Evolutionary conservation across 2,329 filamentous ascomycete species (phyloP).

Genomic region (Apiospora phragmitis): DNA sequence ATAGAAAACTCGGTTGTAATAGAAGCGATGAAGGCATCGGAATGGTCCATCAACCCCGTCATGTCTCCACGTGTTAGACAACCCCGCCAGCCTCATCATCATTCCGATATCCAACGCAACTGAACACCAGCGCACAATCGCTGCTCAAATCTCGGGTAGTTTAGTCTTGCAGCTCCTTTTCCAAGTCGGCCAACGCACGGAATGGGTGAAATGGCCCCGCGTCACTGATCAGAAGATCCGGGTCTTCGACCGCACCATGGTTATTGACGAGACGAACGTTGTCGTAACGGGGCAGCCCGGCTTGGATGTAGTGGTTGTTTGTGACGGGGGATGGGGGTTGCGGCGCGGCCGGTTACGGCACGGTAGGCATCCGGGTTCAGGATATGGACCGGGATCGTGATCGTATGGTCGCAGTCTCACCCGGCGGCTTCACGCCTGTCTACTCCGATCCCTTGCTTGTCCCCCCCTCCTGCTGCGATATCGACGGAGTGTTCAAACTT

Average conservation of each 20-base stretch:
- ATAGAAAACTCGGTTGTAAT: not conserved
- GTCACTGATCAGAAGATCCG: not conserved
- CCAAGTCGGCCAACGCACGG: not conserved
- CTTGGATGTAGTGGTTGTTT: too few species aligned
- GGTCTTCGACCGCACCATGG: not conserved
- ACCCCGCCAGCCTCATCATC: not conserved
- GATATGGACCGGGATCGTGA: conserved; percentile 33
- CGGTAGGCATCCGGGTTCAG: conserved; percentile 36
- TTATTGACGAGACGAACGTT: not conserved
- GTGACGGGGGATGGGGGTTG: conserved; percentile 35
- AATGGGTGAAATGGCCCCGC: not conserved
- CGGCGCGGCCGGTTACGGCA: conserved; percentile 33
- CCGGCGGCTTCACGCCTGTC: not conserved
- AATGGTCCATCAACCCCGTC: not conserved
- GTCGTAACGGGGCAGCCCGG: too few species aligned
- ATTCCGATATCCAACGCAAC: not conserved
- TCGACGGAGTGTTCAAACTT: not conserved
- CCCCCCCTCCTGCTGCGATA: not conserved
- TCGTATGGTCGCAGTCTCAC: conserved; percentile 17
- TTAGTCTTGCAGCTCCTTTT: not conserved
- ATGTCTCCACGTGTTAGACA: not conserved
- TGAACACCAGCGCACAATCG: not conserved
- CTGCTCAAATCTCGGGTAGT: not conserved
- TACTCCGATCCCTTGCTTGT: not conserved
- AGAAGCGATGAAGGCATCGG: not conserved